Evolutionary conservation across 306 rosid genomes (phyloP).

Genomic region (Oxytropis ochrocephala): DNA sequence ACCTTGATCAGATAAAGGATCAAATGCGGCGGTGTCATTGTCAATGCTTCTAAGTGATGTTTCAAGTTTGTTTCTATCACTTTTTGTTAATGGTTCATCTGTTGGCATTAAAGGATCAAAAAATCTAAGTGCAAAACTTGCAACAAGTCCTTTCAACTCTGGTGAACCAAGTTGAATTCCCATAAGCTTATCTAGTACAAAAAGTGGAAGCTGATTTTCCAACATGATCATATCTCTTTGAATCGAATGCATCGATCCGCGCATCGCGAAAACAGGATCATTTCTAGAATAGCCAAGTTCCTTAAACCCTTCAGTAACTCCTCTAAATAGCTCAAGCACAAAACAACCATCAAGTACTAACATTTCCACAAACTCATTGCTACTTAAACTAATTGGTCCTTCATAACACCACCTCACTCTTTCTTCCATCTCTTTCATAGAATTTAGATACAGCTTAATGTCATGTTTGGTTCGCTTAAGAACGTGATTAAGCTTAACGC

Average conservation of each 20-base stretch:
- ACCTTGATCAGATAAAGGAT: conserved; percentile 57
- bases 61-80: conserved; percentile 43
- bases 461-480: conserved; percentile 50
- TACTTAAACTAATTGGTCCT: conserved; percentile 50
- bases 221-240: conserved; percentile 92
- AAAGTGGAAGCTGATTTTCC: conserved; percentile 78
- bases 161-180: conserved; percentile 51
- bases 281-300: conserved; percentile 59
- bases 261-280: conserved; percentile 89
- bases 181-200: conserved; percentile 54
- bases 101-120: conserved; percentile 77
- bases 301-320: conserved; percentile 64
- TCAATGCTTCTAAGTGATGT: conserved; percentile 33
- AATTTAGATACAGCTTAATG: conserved; percentile 46
- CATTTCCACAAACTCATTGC: conserved; percentile 89
- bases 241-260: conserved; percentile 86
- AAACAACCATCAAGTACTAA: conserved; percentile 83
- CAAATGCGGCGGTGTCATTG: conserved; percentile 32
- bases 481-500: conserved; percentile 70
- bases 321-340: conserved; percentile 63
- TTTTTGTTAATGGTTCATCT: conserved; percentile 69
- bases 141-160: conserved; percentile 44
- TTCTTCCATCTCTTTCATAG: conserved; percentile 73
- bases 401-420: conserved; percentile 65
- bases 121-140: conserved; percentile 53